phyloP scores from a whole-genome alignment of 176 grass and related monocot genomes.

The Lolium perenne region DNA sequence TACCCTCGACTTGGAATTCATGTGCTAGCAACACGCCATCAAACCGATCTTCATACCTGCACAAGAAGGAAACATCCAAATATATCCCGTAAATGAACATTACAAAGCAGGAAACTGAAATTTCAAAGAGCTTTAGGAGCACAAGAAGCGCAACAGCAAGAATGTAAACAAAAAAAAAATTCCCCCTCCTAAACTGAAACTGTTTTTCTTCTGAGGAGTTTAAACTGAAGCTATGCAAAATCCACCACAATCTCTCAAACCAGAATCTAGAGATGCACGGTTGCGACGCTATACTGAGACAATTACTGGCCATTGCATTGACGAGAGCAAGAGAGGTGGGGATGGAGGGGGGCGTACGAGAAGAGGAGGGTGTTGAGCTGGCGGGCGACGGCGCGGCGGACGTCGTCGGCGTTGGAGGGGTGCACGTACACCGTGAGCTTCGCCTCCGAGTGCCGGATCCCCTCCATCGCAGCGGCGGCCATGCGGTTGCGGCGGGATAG shows the following conservation, averaged over 20 bases:
- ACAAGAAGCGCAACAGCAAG: neutral
- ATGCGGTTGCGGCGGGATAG: neutral
- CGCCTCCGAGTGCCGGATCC: conserved; percentile 48
- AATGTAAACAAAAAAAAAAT: neutral
- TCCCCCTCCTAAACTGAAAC: neutral
- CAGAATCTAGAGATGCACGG: neutral
- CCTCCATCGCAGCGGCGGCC: conserved; percentile 58
- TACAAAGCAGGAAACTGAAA: neutral
- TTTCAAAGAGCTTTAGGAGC: neutral
- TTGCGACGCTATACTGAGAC: neutral
- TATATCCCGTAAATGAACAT: neutral
- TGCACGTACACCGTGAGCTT: conserved; percentile 77
- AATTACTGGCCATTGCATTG: neutral
- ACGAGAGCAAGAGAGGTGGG: too few species aligned
- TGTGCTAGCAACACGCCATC: conserved; percentile 76
- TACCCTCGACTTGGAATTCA: conserved; percentile 33
- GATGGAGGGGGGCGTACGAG: conserved; percentile 45
- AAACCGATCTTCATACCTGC: conserved; percentile 81
- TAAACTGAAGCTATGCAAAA: too few species aligned
- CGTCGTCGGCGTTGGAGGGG: conserved; percentile 57
- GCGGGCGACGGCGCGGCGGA: conserved; percentile 58
- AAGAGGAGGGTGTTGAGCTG: conserved; percentile 88
- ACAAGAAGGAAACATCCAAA: neutral
- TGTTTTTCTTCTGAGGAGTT: too few species aligned
- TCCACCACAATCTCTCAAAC: neutral